Conservation (phyloP, 495 filamentous ascomycete species). For the Annulohypoxylon nitens region DNA sequence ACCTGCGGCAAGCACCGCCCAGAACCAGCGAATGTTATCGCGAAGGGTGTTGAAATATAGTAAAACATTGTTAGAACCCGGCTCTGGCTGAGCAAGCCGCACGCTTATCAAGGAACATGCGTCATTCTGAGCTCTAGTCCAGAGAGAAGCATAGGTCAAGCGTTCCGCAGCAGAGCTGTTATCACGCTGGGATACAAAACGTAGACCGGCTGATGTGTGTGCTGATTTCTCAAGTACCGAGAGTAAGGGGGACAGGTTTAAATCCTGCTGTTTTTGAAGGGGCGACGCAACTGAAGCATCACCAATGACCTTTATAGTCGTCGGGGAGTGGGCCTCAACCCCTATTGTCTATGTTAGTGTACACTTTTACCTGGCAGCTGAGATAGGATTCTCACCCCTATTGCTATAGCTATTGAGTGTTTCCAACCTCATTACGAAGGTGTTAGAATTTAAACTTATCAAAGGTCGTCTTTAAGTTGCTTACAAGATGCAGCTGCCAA, state of each 20-base stretch:
- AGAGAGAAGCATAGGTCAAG: constrained; percentile 7
- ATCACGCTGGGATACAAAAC: background rate
- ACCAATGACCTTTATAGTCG: background rate
- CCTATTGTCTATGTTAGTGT: background rate
- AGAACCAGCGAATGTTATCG: constrained; percentile 20
- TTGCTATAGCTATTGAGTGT: background rate
- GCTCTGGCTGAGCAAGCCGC: background rate
- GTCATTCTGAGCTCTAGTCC: constrained; percentile 16
- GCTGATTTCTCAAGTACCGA: background rate
- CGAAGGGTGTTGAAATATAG: constrained; percentile 12
- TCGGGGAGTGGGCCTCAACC: background rate
- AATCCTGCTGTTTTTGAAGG: background rate
- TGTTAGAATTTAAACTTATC: background rate
- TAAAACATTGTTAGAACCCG: background rate
- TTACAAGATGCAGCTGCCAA: constrained; percentile 9
- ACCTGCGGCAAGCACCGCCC: constrained; percentile 2
- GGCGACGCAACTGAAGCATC: background rate
- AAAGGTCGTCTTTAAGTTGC: background rate
- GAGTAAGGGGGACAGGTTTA: background rate
- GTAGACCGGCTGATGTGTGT: background rate
- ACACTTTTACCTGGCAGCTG: background rate
- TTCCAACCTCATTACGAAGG: constrained; percentile 13
- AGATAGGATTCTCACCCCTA: background rate
- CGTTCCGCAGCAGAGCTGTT: background rate
- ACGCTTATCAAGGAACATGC: background rate